These are phyloP conservation scores for Ophiognomonia clavigignenti-juglandacearum DNA, from an alignment of 2,329 filamentous ascomycete genomes.

Conservation along the genomic window DNA sequence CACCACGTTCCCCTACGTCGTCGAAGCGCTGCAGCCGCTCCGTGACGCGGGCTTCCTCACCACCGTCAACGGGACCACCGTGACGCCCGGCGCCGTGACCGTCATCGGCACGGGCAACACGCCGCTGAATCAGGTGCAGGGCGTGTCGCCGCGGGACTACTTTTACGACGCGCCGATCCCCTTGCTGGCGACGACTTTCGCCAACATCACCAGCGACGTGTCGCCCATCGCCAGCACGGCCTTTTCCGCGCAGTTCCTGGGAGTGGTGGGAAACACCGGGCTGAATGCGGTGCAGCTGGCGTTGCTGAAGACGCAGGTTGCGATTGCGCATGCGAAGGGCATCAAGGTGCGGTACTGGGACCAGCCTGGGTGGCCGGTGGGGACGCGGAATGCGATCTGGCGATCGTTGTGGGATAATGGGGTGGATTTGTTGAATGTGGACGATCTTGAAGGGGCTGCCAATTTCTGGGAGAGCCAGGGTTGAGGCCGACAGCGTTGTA, in stretches of 20 bases:
- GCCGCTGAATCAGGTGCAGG: constrained; percentile 47
- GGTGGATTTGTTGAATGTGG: constrained; percentile 58
- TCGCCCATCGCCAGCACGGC: constrained; percentile 25
- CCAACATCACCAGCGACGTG: constrained; percentile 22
- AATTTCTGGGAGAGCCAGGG: constrained; percentile 22
- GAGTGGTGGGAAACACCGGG: constrained; percentile 25
- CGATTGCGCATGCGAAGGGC: constrained; percentile 47
- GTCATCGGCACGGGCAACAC: constrained; percentile 63
- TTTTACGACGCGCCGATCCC: constrained; percentile 24
- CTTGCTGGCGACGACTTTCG: constrained; percentile 17
- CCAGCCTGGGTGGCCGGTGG: constrained; percentile 53
- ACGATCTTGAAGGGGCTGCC: constrained; percentile 52
- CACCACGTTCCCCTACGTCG: constrained; percentile 45
- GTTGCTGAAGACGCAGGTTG: constrained; percentile 47
- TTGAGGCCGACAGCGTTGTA: neutral
- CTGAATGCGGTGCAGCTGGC: constrained; percentile 44
- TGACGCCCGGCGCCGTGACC: constrained; percentile 53
- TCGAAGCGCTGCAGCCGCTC: constrained; percentile 50
- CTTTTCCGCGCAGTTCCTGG: constrained; percentile 33
- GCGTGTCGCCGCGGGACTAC: constrained; percentile 52
- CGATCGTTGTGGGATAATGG: constrained; percentile 49
- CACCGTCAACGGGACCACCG: constrained; percentile 40
- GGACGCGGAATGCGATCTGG: constrained; percentile 56
- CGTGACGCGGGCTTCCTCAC: constrained; percentile 50
- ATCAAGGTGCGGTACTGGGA: constrained; percentile 56